These are phyloP conservation scores for Nannochloris sp. DNA, from an alignment of 139 green algal species.

Conservation along the genomic window DNA sequence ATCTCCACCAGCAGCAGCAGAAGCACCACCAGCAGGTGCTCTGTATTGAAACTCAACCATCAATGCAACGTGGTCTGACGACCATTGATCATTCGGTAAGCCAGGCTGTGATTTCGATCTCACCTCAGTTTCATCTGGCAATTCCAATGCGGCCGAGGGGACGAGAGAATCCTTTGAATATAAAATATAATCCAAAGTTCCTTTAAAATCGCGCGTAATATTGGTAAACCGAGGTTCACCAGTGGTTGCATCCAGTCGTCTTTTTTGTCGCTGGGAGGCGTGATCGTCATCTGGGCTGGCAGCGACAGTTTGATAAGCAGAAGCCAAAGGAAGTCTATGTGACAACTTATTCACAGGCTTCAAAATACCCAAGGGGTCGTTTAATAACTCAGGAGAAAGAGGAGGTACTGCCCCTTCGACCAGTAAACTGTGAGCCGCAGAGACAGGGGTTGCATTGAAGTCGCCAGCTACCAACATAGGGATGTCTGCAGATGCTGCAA, in stretches of 20 bases:
- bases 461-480: conserved; percentile 94
- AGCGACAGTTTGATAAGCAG: conserved; percentile 39
- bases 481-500: conserved; percentile 87
- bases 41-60: conserved; percentile 83
- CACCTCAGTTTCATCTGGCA: conserved; percentile 71
- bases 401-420: conserved; percentile 66
- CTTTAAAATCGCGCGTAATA: conserved; percentile 78
- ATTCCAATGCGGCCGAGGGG: conserved; percentile 78
- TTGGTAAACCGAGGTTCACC: conserved; percentile 75
- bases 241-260: conserved; percentile 47
- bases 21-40: neutral
- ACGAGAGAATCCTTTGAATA: conserved; percentile 74
- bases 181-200: conserved; percentile 95
- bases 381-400: conserved; percentile 49
- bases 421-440: conserved; percentile 84
- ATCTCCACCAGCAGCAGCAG: neutral
- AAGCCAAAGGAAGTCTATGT: conserved; percentile 56
- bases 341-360: conserved; percentile 62
- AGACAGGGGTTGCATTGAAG: conserved; percentile 92
- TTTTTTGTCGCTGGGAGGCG: conserved; percentile 33
- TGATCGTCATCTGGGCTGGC: conserved; percentile 2
- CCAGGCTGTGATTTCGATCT: conserved; percentile 26
- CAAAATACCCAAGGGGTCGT: conserved; percentile 76
- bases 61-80: conserved; percentile 84
- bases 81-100: conserved; percentile 83